These are phyloP conservation scores for Phytophthora sp. DNA, from an alignment of 352 stramenopile species.

Conservation along the genomic window DNA sequence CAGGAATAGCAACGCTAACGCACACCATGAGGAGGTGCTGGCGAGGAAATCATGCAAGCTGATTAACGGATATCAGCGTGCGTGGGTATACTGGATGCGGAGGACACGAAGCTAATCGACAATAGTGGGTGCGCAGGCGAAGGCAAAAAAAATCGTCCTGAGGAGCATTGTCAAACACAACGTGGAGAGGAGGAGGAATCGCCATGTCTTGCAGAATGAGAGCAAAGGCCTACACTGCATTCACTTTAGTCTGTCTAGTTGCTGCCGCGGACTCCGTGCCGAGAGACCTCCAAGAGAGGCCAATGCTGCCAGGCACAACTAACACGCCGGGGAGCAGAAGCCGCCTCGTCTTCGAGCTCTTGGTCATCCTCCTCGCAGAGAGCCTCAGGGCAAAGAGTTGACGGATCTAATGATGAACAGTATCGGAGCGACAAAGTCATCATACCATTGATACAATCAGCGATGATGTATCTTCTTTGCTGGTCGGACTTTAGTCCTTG, in stretches of 20 bases:
- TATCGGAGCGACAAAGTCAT: slow-evolving; percentile 7
- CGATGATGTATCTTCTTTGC: slow-evolving; percentile 4
- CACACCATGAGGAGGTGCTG: too few relatives aligned
- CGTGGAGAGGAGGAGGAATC: too few relatives aligned
- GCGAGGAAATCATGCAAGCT: too few relatives aligned
- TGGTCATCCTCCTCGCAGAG: slow-evolving; percentile 23
- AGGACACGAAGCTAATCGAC: too few relatives aligned
- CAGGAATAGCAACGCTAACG: too few relatives aligned
- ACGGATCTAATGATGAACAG: slow-evolving; percentile 12
- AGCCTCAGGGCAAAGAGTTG: slow-evolving; percentile 9
- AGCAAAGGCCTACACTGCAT: too few relatives aligned
- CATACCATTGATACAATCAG: slow-evolving; percentile 15
- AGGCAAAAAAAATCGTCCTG: too few relatives aligned
- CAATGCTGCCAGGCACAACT: slow-evolving; percentile 10
- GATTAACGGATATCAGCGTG: too few relatives aligned
- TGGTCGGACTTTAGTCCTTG: slow-evolving; percentile 60
- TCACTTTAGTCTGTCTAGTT: not conserved
- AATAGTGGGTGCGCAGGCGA: too few relatives aligned
- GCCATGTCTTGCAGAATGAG: too few relatives aligned
- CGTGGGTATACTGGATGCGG: too few relatives aligned
- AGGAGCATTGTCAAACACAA: too few relatives aligned
- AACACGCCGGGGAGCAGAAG: slow-evolving; percentile 22
- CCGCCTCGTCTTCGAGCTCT: slow-evolving; percentile 6
- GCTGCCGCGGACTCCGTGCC: slow-evolving; percentile 7
- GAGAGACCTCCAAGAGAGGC: slow-evolving; percentile 6